A percentile compares a stretch with the other conserved stretches of the same genome.
Evolutionary conservation across 2,329 filamentous ascomycete species (phyloP).

Genomic region (Zymoseptoria ardabiliae): DNA sequence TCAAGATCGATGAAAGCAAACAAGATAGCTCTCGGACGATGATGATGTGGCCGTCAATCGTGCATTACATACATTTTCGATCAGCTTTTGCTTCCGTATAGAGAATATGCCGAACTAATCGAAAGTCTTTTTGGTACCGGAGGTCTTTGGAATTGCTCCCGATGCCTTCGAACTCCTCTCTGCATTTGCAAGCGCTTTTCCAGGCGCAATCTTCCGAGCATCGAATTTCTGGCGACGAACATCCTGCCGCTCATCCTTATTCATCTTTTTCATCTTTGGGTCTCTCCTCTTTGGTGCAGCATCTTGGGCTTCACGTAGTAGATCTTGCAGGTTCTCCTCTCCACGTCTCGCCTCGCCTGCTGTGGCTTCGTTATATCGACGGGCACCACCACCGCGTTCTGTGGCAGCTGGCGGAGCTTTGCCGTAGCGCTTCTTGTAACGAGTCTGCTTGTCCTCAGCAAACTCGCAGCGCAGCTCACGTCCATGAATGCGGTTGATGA

Average conservation of each 20-base stretch:
- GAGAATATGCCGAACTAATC: conserved; percentile 43
- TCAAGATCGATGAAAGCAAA: neutral
- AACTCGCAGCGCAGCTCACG: conserved; percentile 81
- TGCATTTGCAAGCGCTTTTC: conserved; percentile 39
- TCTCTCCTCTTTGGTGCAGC: conserved; percentile 19
- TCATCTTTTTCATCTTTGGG: conserved; percentile 25
- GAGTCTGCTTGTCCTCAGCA: conserved; percentile 78
- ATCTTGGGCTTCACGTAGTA: conserved; percentile 12
- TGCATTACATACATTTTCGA: neutral
- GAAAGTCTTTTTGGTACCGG: conserved; percentile 77
- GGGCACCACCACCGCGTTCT: conserved; percentile 4
- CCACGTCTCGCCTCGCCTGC: conserved; percentile 13
- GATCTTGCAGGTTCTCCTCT: conserved; percentile 13
- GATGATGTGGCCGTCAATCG: neutral
- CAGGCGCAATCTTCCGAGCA: conserved; percentile 38
- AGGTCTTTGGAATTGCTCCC: conserved; percentile 68
- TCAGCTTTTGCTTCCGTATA: conserved; percentile 3
- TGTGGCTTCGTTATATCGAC: conserved; percentile 19
- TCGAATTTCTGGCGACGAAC: conserved; percentile 35
- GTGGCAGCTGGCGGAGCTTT: conserved; percentile 13
- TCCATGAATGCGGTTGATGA: conserved; percentile 77
- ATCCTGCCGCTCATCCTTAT: conserved; percentile 27
- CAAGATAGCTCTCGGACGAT: neutral
- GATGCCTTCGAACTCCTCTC: conserved; percentile 51
- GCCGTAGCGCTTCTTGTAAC: conserved; percentile 91